phyloP scores from a whole-genome alignment of 805 yeast genomes.

The Teunomyces stri region DNA sequence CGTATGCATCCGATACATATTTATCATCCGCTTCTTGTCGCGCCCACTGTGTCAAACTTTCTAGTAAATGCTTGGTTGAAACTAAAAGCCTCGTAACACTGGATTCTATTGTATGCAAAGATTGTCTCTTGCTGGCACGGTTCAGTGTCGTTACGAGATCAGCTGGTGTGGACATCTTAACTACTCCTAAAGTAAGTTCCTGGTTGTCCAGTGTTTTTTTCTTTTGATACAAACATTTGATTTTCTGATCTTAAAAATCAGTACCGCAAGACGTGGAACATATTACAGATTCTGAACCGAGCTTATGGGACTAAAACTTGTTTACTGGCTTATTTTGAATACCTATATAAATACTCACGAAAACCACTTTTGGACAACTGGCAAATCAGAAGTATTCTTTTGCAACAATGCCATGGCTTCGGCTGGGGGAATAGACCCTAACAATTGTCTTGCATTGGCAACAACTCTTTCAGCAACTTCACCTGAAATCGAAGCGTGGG shows the following conservation, averaged over 20 bases:
- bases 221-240: background rate
- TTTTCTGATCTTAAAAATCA: background rate
- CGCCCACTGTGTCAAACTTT: conserved; percentile 89
- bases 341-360: conserved; percentile 8
- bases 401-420: conserved; percentile 65
- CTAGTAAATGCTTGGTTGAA: conserved; percentile 85
- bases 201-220: background rate
- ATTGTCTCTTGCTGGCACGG: conserved; percentile 14
- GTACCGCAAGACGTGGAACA: background rate
- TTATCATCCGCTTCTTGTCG: conserved; percentile 71
- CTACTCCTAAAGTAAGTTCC: background rate
- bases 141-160: conserved; percentile 5
- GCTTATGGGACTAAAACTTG: background rate
- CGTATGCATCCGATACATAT: conserved; percentile 87
- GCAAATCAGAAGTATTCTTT: conserved; percentile 59
- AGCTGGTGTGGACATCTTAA: conserved; percentile 9
- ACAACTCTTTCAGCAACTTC: conserved; percentile 67
- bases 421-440: conserved; percentile 63
- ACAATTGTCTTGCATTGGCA: conserved; percentile 57
- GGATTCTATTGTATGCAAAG: conserved; percentile 61
- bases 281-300: background rate
- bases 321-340: background rate
- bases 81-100: conserved; percentile 77
- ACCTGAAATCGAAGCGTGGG: conserved; percentile 65
- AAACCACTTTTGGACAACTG: conserved; percentile 61